These are phyloP conservation scores for Aspergillus udagawae DNA, from an alignment of 2,329 filamentous ascomycete genomes.

Conservation along the genomic window DNA sequence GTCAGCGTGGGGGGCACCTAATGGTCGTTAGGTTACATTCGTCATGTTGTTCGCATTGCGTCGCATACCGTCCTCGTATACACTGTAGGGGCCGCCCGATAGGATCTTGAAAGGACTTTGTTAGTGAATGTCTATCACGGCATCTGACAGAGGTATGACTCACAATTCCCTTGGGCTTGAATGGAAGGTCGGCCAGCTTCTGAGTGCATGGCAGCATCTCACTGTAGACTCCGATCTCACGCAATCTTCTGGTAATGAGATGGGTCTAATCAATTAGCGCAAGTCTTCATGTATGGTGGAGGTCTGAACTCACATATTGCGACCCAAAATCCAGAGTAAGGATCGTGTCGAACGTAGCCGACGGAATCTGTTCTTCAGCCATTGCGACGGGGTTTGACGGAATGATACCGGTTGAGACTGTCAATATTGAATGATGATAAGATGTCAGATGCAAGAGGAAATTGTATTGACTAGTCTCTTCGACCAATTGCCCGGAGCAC, in stretches of 20 bases:
- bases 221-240: conserved; percentile 75
- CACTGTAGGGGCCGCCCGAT: conserved; percentile 61
- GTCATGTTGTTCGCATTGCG: background rate
- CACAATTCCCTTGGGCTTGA: conserved; percentile 73
- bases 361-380: conserved; percentile 17
- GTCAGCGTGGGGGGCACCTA: conserved; percentile 71
- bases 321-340: conserved; percentile 66
- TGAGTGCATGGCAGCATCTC: conserved; percentile 86
- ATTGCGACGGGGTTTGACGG: conserved; percentile 8
- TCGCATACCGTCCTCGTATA: conserved; percentile 61
- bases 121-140: background rate
- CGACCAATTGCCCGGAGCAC: background rate
- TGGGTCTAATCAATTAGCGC: conserved; percentile 8
- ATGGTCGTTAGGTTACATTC: background rate
- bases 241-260: conserved; percentile 47
- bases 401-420: background rate
- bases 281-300: background rate
- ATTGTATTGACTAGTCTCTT: background rate
- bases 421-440: background rate
- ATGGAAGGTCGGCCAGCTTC: conserved; percentile 71
- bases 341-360: conserved; percentile 58
- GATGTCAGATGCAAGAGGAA: background rate
- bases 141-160: conserved; percentile 39
- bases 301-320: conserved; percentile 12
- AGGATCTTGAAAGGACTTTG: conserved; percentile 7